These are phyloP conservation scores for Peterozyma xylosa DNA, from an alignment of 805 yeast genomes.

Conservation along the genomic window DNA sequence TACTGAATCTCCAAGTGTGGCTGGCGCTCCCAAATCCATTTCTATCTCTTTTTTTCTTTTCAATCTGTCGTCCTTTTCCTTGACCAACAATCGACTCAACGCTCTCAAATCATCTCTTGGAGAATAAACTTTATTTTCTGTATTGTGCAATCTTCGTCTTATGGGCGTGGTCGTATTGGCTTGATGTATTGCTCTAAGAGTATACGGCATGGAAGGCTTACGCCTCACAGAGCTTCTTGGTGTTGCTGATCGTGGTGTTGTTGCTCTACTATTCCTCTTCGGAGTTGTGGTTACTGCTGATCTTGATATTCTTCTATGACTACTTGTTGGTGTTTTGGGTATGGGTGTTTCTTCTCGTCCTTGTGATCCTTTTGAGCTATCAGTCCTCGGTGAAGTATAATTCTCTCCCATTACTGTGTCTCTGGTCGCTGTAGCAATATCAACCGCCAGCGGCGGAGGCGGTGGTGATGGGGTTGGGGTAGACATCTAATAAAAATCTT, in stretches of 20 bases:
- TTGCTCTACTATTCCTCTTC: conserved; percentile 1
- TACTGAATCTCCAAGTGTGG: conserved; percentile 1
- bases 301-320: background rate
- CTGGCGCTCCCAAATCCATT: background rate
- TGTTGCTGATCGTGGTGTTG: conserved; percentile 12
- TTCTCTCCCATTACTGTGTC: too few relatives aligned
- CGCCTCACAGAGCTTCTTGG: conserved; percentile 16
- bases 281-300: conserved; percentile 5
- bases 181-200: conserved; percentile 18
- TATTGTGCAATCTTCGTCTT: background rate
- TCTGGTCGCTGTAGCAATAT: background rate
- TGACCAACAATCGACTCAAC: conserved; percentile 21
- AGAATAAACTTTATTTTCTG: conserved; percentile 17
- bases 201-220: conserved; percentile 23
- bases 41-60: background rate
- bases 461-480: conserved; percentile 4
- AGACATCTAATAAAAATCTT: too few relatives aligned
- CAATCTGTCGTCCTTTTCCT: conserved; percentile 13
- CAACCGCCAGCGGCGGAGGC: background rate
- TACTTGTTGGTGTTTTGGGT: conserved; percentile 8
- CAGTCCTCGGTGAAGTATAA: too few relatives aligned
- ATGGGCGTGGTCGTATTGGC: conserved; percentile 18
- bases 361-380: too few relatives aligned
- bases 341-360: conserved; percentile 2
- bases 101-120: conserved; percentile 22